Base-by-base conservation (phyloP, 768 basidiomycete genomes). In the Rubroboletus pulcherrimus region DNA sequence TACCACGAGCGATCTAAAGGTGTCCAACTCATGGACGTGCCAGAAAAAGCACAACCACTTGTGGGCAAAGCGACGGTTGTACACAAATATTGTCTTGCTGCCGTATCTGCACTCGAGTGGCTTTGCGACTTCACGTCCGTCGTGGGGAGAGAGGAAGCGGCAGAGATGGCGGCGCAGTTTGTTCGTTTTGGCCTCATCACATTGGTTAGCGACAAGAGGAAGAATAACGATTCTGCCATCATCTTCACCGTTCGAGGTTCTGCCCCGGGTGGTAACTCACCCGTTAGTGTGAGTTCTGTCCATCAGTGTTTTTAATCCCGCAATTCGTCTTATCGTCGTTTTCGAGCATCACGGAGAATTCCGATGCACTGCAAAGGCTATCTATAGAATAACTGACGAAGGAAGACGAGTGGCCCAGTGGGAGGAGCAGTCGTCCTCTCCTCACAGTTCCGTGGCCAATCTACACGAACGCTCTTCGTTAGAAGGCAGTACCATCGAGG, bases 91-190 rank as follows among this genome's bases (percentile, higher is more conserved):
- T 91, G 91, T 64, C 98, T 99, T 69, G 76, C 85, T 30, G 94
- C 97, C 24, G 84, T 92, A 51, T 82, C 82, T 43, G 94, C 91
- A 0, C 78, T 98, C 53, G 95, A 98, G 73, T 99, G 97, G 97
- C 83, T 99, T 39, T 90, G 92, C 68, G 97, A 99, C 71, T 97
- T 93, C 64, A 93, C 97, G 0, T 97, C 95, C 1, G 92, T 95
- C 34, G 92, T 94, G 34, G 94, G 94, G 24, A 79, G 92, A 50
- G 97, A 99, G 66, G 97, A 98, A 71, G 95, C 93, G 0, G 92
- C 93, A 11, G 97, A 99, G 77, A 90, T 98, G 84, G 89, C 92
- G 3, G 97, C 95, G 5, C 97, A 98, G 70, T 98, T 98, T 65
- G 94, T 98, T 44, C 86, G 97, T 50, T 97, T 94, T 65, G 91